Percentiles rank a stretch among this genome's conserved stretches.
These are phyloP conservation scores for Xylaria arbuscula DNA, from an alignment of 2,329 filamentous ascomycete genomes.

Conservation along the genomic window DNA sequence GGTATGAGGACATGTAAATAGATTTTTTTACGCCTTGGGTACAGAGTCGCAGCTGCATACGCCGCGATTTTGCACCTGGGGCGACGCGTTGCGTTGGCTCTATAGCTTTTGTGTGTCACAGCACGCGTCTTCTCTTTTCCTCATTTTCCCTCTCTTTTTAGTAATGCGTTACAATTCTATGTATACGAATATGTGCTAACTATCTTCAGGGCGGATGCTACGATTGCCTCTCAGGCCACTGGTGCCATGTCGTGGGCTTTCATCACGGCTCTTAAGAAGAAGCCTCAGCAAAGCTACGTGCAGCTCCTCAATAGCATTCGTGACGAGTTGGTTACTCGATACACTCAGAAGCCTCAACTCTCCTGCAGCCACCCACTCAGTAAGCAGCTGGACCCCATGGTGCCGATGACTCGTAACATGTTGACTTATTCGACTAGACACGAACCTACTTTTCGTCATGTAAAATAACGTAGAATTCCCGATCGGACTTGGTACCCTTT, in stretches of 20 bases:
- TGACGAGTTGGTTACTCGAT: conserved; percentile 86
- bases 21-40: conserved; percentile 55
- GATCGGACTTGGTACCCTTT: conserved; percentile 9
- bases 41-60: conserved; percentile 50
- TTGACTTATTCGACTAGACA: conserved; percentile 59
- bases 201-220: conserved; percentile 78
- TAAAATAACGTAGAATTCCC: conserved; percentile 50
- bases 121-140: not conserved
- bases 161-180: not conserved
- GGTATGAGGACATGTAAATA: conserved; percentile 42
- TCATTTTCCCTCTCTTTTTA: not conserved
- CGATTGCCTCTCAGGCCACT: conserved; percentile 87
- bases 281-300: conserved; percentile 95
- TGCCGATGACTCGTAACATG: conserved; percentile 21
- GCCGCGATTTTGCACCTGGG: conserved; percentile 57
- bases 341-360: conserved; percentile 93
- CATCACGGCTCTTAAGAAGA: conserved; percentile 89
- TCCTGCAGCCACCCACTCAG: conserved; percentile 96
- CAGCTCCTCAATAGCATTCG: conserved; percentile 95
- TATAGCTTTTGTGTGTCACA: not conserved
- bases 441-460: conserved; percentile 75
- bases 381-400: conserved; percentile 60
- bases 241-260: conserved; percentile 99
- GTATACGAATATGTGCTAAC: conserved; percentile 8
- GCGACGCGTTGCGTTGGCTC: conserved; percentile 60